Evolutionary conservation across 306 rosid genomes (phyloP).

Genomic region (Corylus heterophylla): DNA sequence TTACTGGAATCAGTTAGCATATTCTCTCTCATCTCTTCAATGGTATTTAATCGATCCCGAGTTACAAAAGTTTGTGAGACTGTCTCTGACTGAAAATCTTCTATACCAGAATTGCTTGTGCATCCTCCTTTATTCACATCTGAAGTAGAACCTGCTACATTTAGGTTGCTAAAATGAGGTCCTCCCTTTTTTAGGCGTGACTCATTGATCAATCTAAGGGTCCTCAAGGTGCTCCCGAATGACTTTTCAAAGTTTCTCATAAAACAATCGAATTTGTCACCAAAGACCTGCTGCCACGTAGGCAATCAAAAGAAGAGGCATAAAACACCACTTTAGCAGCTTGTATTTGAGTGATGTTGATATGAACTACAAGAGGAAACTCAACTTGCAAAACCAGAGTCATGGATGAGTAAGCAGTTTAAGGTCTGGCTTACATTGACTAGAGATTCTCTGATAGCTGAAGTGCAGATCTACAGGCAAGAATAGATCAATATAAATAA

Average conservation of each 20-base stretch:
- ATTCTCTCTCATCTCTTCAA: conserved; percentile 41
- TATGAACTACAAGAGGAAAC: conserved; percentile 35
- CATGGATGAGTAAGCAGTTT: conserved; percentile 39
- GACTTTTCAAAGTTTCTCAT: conserved; percentile 77
- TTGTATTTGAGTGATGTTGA: conserved; percentile 35
- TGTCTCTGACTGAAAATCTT: conserved; percentile 36
- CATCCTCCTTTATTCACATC: conserved; percentile 31
- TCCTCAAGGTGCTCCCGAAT: conserved; percentile 76
- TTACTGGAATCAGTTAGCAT: conserved; percentile 32
- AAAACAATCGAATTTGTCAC: conserved; percentile 68
- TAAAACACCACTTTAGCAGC: conserved; percentile 37
- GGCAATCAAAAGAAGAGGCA: conserved; percentile 47
- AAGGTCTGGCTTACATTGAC: conserved; percentile 77
- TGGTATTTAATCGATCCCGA: conserved; percentile 29
- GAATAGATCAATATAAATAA: conserved; percentile 21
- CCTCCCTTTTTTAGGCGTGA: conserved; percentile 38
- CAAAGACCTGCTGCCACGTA: conserved; percentile 65
- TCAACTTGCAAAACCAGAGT: conserved; percentile 37
- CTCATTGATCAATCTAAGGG: conserved; percentile 64
- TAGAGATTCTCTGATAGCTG: conserved; percentile 81
- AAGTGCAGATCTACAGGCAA: conserved; percentile 74
- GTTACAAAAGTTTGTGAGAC: conserved; percentile 11
- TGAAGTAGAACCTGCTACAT: conserved; percentile 31
- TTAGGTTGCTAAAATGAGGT: conserved; percentile 21
- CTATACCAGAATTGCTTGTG: conserved; percentile 30